Conservation (phyloP, 768 basidiomycete genomes). For the Pleurotus tuoliensis region DNA sequence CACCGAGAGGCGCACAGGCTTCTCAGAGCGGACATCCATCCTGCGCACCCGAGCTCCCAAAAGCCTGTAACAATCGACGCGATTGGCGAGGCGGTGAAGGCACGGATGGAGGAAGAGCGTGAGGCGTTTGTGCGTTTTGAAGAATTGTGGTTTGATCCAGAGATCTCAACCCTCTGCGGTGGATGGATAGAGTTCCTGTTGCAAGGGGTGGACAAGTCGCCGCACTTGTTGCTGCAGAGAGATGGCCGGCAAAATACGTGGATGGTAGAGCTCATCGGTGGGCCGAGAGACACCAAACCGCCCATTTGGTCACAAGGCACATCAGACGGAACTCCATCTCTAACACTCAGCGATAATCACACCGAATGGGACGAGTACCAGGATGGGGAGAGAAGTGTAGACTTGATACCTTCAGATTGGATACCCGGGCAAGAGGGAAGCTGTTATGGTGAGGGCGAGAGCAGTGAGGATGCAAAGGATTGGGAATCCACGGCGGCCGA, state of each 20-base stretch:
- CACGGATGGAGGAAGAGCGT: constrained; percentile 51
- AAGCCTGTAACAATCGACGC: constrained; percentile 37
- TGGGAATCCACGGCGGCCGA: constrained; percentile 33
- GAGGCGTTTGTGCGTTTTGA: constrained; percentile 46
- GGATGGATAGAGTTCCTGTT: constrained; percentile 59
- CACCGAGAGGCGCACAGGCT: constrained; percentile 37
- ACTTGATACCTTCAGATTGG: constrained; percentile 41
- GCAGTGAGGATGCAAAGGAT: constrained; percentile 21
- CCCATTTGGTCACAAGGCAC: constrained; percentile 18
- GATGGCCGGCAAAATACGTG: constrained; percentile 32
- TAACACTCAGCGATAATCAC: neutral
- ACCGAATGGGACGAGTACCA: constrained; percentile 2
- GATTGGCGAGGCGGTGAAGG: constrained; percentile 46
- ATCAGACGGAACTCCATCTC: constrained; percentile 22
- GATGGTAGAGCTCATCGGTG: constrained; percentile 44
- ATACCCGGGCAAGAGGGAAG: constrained; percentile 34
- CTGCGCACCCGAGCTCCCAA: constrained; percentile 44
- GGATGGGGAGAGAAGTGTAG: constrained; percentile 29
- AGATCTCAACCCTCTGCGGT: constrained; percentile 47
- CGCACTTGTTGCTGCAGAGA: constrained; percentile 34
- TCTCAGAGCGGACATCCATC: constrained; percentile 44
- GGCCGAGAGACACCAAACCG: constrained; percentile 6
- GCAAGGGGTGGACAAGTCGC: constrained; percentile 40
- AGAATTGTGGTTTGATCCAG: constrained; percentile 46
- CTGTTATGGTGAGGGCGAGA: constrained; percentile 22